Percentiles rank a stretch among this genome's conserved stretches.
These are phyloP conservation scores for Filobasidium uniguttulatum DNA, from an alignment of 1,284 basidiomycete species.

Conservation along the genomic window DNA sequence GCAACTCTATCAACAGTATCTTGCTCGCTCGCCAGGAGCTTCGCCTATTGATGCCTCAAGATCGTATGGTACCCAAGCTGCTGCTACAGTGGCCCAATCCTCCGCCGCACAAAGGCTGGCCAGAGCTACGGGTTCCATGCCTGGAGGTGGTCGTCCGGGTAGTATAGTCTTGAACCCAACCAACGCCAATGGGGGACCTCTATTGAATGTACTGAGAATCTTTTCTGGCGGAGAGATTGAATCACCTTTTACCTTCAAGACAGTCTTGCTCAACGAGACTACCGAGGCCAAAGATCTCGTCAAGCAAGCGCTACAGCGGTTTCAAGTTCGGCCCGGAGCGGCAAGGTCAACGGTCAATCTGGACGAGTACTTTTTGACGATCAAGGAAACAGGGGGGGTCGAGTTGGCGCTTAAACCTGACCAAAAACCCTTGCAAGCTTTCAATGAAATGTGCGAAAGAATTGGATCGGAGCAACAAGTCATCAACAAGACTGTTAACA, in stretches of 20 bases:
- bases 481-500: constrained; percentile 47
- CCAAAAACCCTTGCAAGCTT: constrained; percentile 72
- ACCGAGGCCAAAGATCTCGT: constrained; percentile 75
- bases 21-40: constrained; percentile 61
- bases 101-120: constrained; percentile 27
- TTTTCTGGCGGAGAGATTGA: constrained; percentile 71
- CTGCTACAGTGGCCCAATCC: constrained; percentile 29
- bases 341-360: constrained; percentile 46
- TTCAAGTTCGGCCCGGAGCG: constrained; percentile 49
- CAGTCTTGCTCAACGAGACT: constrained; percentile 74
- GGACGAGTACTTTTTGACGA: constrained; percentile 71
- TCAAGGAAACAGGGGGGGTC: constrained; percentile 75
- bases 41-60: constrained; percentile 44
- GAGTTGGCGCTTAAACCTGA: constrained; percentile 55
- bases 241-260: constrained; percentile 94
- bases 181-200: constrained; percentile 47
- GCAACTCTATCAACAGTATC: constrained; percentile 75
- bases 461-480: constrained; percentile 22
- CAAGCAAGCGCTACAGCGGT: constrained; percentile 82
- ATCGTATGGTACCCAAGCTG: constrained; percentile 20
- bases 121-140: constrained; percentile 10
- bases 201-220: constrained; percentile 83
- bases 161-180: constrained; percentile 39
- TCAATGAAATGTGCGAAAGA: constrained; percentile 49
- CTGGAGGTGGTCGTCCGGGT: constrained; percentile 37